phyloP scores from a whole-genome alignment of 371 early-diverging fungal genomes.

The Apophysomyces ossiformis region DNA sequence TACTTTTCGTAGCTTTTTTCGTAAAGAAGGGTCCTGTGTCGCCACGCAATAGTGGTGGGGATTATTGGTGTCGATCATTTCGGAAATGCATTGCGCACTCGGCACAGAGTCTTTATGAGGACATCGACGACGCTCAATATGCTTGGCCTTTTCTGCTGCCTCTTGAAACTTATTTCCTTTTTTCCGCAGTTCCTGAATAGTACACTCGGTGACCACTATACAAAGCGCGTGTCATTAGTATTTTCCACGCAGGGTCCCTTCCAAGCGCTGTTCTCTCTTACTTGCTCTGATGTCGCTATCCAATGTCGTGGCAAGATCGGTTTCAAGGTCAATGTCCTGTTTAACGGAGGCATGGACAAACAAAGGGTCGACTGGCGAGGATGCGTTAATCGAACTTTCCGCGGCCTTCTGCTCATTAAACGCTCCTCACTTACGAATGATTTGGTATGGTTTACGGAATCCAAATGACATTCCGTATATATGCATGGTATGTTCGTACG shows the following conservation, averaged over 20 bases:
- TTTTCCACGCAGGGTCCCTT: not conserved
- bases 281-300: not conserved
- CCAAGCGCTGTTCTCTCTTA: not conserved
- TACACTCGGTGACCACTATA: conserved; percentile 84
- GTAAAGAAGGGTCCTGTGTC: conserved; percentile 72
- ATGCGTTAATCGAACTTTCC: not conserved
- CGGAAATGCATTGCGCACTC: conserved; percentile 74
- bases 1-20: conserved; percentile 67
- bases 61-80: conserved; percentile 75
- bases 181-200: conserved; percentile 70
- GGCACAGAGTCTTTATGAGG: conserved; percentile 69
- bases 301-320: not conserved
- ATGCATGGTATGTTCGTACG: conserved; percentile 74
- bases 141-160: conserved; percentile 64
- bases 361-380: not conserved
- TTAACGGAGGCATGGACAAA: not conserved
- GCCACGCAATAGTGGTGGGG: conserved; percentile 84
- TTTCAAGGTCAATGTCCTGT: not conserved
- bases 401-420: conserved; percentile 1
- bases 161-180: conserved; percentile 64
- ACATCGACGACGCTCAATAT: conserved; percentile 82
- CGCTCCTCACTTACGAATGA: conserved; percentile 11
- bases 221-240: not conserved
- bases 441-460: conserved; percentile 70
- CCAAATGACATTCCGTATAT: conserved; percentile 73